phyloP scores from a whole-genome alignment of 495 filamentous ascomycete species.

The Penicillium alfredii region DNA sequence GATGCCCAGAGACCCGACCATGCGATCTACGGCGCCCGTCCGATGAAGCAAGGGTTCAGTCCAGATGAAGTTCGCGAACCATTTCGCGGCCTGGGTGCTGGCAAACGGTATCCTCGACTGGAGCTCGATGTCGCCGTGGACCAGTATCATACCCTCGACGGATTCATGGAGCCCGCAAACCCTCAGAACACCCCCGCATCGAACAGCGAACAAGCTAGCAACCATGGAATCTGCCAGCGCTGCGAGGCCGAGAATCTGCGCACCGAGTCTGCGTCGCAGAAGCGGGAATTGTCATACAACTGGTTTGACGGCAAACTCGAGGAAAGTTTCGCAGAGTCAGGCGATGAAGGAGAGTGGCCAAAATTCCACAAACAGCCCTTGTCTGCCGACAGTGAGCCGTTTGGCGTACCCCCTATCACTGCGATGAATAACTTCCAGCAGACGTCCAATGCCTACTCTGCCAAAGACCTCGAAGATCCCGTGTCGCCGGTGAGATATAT shows the following conservation, averaged over 20 bases:
- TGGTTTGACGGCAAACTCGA: conserved; percentile 10
- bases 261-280: conserved; percentile 6
- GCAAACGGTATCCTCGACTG: conserved; percentile 10
- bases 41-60: no score
- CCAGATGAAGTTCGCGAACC: background rate
- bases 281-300: conserved; percentile 7
- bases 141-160: conserved; percentile 18
- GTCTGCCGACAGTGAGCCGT: conserved; percentile 2
- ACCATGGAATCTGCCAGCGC: background rate
- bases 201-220: conserved; percentile 9
- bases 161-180: conserved; percentile 10
- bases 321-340: no score
- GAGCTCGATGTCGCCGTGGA: conserved; percentile 19
- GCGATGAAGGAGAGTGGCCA: background rate
- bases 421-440: background rate
- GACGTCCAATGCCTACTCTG: background rate
- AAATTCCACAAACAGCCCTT: conserved; percentile 2
- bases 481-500: conserved; percentile 7
- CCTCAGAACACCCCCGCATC: conserved; percentile 25
- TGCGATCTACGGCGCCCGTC: no score
- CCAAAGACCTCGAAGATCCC: background rate
- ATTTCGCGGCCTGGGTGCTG: background rate
- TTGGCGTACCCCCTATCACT: conserved; percentile 1
- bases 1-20: no score
- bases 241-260: conserved; percentile 4